These are phyloP conservation scores for Candida ipomoeae DNA, from an alignment of 805 yeast species.

Conservation along the genomic window DNA sequence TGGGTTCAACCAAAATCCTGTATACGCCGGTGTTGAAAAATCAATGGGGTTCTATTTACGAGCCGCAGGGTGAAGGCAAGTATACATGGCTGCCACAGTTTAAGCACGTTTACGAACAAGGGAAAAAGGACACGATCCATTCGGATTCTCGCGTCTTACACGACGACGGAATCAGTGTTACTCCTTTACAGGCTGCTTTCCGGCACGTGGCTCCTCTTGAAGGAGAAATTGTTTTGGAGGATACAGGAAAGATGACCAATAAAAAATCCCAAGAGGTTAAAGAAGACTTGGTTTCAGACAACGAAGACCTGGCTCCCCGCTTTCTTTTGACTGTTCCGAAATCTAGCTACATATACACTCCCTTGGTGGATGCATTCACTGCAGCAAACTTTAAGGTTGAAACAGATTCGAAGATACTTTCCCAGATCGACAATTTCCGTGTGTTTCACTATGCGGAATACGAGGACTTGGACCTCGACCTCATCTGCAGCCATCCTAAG, in stretches of 20 bases:
- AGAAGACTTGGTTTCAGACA: background rate
- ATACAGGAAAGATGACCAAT: background rate
- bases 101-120: slow-evolving; percentile 55
- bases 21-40: slow-evolving; percentile 81
- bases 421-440: slow-evolving; percentile 22
- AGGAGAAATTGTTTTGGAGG: slow-evolving; percentile 54
- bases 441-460: slow-evolving; percentile 84
- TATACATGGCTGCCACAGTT: slow-evolving; percentile 87
- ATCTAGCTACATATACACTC: slow-evolving; percentile 39
- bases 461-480: slow-evolving; percentile 80
- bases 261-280: background rate
- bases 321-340: slow-evolving; percentile 38
- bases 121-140: slow-evolving; percentile 36
- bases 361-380: slow-evolving; percentile 36
- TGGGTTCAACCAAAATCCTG: slow-evolving; percentile 55
- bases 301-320: background rate
- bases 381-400: slow-evolving; percentile 25
- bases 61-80: slow-evolving; percentile 24
- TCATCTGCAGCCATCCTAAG: slow-evolving; percentile 37
- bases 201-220: slow-evolving; percentile 44
- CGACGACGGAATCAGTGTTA: slow-evolving; percentile 54
- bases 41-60: slow-evolving; percentile 69
- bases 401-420: slow-evolving; percentile 20
- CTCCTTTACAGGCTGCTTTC: slow-evolving; percentile 64
- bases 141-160: slow-evolving; percentile 71